Evolutionary conservation across 2,329 filamentous ascomycete genomes (phyloP), one percentile per base, ranked within the genome.

Genomic region (Arthroderma sp.): DNA sequence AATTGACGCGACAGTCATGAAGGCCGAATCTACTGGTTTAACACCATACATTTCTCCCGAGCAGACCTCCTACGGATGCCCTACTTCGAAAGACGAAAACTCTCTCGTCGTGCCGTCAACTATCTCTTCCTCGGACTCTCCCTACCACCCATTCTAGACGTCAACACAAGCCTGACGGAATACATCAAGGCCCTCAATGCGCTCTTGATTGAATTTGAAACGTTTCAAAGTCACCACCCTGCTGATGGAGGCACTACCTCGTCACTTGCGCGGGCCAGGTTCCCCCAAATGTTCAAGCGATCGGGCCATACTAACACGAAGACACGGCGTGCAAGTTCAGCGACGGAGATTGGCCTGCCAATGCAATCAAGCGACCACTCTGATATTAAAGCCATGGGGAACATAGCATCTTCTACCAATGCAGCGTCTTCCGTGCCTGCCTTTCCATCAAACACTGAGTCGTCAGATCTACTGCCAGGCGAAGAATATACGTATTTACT

Each of bases 11-110:
- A 42, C 60, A 94, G 86, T 29, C 88, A 98, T 60, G 87, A 95
- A 66, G 88, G 89, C 49, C 81, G 86, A 47, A 80, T 94, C 36
- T 96, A 94, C 69, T 96, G 91, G 88, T 95, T 96, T 72, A 95
- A 95, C 66, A 95, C 91, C 0, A 78, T 94, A 49, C 83, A 94
- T 58, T 94, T 94, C 65, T 85, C 87, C 52, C 83, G 86, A 56
- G 65, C 77, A 29, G 86, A 94, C 62, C 73, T 96, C 31, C 70
- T 75, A 42, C 80, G 82, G 58, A 82, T 95, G 69, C 81, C 89
- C 38, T 94, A 86, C 59, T 89, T 93, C 59, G 84, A 93, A 48
- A 70, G 78, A 3, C 80, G 83, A 51, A 91, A 89, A 59, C 78
- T 95, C 40, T 82, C 86, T 50, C 83, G 88, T 47, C 85, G 91